Evolutionary conservation across 768 basidiomycete genomes (phyloP).

Genomic region (Xerocomus potaroensis): DNA sequence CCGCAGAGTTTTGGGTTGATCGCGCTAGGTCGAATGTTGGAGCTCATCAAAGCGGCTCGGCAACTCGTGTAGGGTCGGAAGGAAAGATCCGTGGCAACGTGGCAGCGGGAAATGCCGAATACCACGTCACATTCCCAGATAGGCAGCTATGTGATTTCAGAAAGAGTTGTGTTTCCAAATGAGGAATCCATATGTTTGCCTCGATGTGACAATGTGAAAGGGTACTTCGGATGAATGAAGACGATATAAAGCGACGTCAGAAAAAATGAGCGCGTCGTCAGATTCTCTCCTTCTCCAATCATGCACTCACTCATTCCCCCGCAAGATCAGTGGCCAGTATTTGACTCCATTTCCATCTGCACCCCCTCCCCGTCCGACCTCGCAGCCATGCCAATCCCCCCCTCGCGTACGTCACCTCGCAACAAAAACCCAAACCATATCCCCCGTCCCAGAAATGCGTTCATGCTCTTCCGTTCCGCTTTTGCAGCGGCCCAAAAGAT

Average conservation of each 20-base stretch:
- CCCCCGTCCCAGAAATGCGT: slow-evolving; percentile 39
- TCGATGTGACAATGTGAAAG: slow-evolving; percentile 26
- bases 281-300: background rate
- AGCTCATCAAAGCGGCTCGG: slow-evolving; percentile 31
- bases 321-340: slow-evolving; percentile 22
- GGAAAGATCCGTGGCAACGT: slow-evolving; percentile 18
- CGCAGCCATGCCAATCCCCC: slow-evolving; percentile 29
- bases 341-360: slow-evolving; percentile 15
- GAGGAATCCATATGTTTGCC: slow-evolving; percentile 4
- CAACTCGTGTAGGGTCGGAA: background rate
- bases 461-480: slow-evolving; percentile 59
- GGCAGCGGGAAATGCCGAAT: slow-evolving; percentile 20
- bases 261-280: slow-evolving; percentile 2
- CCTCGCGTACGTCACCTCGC: slow-evolving; percentile 24
- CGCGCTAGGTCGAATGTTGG: slow-evolving; percentile 40
- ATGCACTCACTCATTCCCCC: slow-evolving; percentile 18
- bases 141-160: slow-evolving; percentile 27
- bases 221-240: slow-evolving; percentile 6
- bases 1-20: slow-evolving; percentile 44
- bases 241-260: slow-evolving; percentile 23
- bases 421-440: slow-evolving; percentile 39
- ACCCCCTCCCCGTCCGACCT: slow-evolving; percentile 12
- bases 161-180: slow-evolving; percentile 17
- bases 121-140: slow-evolving; percentile 11
- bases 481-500: slow-evolving; percentile 53